phyloP scores from a whole-genome alignment of 306 rosid genomes.

The Trifolium pratense region DNA sequence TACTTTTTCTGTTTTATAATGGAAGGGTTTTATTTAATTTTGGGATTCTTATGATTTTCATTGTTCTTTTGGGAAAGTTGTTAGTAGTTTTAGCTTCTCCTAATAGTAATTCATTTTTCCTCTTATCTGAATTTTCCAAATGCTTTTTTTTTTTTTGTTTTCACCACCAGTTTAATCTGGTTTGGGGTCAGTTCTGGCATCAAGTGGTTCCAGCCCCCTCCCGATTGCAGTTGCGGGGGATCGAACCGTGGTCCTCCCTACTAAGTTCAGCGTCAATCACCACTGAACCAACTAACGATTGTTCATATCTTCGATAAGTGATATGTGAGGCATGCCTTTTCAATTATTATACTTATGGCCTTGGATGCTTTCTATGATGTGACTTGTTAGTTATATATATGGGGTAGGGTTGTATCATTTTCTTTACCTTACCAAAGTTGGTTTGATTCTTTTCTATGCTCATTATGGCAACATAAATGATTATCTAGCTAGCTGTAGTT shows the following conservation, averaged over 20 bases:
- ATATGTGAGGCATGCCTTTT: conserved; percentile 13
- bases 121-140: not conserved
- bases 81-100: conserved; percentile 9
- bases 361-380: conserved; percentile 36
- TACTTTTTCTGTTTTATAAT: not conserved
- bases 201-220: too few species aligned
- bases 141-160: too few species aligned
- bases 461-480: conserved; percentile 26
- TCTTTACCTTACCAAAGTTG: conserved; percentile 37
- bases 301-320: conserved; percentile 10
- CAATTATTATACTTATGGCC: conserved; percentile 15
- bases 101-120: conserved; percentile 14
- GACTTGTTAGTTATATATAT: conserved; percentile 17
- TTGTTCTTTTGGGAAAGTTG: conserved; percentile 6
- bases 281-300: too few species aligned
- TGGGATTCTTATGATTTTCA: conserved; percentile 12
- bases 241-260: too few species aligned
- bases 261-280: too few species aligned
- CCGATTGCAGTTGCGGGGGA: too few species aligned
- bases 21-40: too few species aligned
- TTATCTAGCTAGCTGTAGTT: conserved; percentile 6
- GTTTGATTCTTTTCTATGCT: conserved; percentile 33
- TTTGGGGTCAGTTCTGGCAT: too few species aligned
- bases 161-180: too few species aligned
- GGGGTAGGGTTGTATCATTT: conserved; percentile 15